Evolutionary conservation across 345 rosid species (phyloP).

Genomic region (Euphorbia lathyris): DNA sequence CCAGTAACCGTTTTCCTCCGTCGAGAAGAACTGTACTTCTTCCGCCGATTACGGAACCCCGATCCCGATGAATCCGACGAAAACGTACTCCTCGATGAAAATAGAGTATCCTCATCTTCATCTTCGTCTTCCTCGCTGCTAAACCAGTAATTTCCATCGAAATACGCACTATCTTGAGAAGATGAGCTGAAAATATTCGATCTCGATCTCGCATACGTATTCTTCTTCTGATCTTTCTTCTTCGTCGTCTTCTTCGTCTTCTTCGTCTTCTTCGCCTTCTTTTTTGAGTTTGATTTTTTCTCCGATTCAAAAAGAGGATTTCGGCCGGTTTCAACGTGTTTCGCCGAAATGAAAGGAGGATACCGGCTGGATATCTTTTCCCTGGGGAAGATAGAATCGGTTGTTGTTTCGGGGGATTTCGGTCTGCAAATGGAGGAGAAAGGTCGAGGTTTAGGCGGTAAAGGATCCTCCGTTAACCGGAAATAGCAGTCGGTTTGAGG

Average conservation of each 20-base stretch:
- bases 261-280: slow-evolving; percentile 30
- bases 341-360: too few species aligned
- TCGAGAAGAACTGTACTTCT: slow-evolving; percentile 14
- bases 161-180: slow-evolving; percentile 43
- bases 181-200: slow-evolving; percentile 38
- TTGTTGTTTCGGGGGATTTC: slow-evolving; percentile 25
- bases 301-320: too few species aligned
- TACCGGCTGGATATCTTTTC: slow-evolving; percentile 25
- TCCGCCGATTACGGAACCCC: slow-evolving; percentile 9
- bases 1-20: slow-evolving; percentile 2
- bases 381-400: slow-evolving; percentile 24
- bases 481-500: background rate
- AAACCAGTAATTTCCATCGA: slow-evolving; percentile 46
- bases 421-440: slow-evolving; percentile 44
- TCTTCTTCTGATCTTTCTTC: slow-evolving; percentile 28
- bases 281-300: too few species aligned
- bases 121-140: slow-evolving; percentile 65
- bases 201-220: slow-evolving; percentile 14
- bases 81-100: slow-evolving; percentile 59
- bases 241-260: slow-evolving; percentile 20
- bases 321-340: too few species aligned
- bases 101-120: slow-evolving; percentile 47
- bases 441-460: slow-evolving; percentile 28
- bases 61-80: slow-evolving; percentile 63
- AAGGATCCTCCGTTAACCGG: slow-evolving; percentile 15